These are phyloP conservation scores for Pelargonium citronellum DNA, from an alignment of 441 rosid species.

Conservation along the genomic window DNA sequence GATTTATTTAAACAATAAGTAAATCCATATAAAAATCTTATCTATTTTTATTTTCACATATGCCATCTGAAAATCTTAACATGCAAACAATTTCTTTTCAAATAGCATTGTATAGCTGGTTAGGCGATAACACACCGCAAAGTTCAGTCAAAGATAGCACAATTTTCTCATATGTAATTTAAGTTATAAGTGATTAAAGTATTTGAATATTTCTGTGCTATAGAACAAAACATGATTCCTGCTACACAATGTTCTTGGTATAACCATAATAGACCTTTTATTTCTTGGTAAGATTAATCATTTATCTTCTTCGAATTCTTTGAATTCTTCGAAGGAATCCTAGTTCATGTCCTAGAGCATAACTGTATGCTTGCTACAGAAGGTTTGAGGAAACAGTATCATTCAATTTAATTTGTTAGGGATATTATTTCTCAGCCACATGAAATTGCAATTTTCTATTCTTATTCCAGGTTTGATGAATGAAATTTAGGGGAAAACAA, in stretches of 20 bases:
- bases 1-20: slow-evolving; percentile 1
- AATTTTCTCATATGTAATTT: not conserved
- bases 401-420: not conserved
- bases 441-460: not conserved
- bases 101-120: not conserved
- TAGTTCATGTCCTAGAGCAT: not conserved
- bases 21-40: not conserved
- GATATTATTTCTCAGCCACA: not conserved
- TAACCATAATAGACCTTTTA: not conserved
- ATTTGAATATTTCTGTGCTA: not conserved
- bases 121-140: not conserved
- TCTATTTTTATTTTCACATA: not conserved
- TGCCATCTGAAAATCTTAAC: not conserved
- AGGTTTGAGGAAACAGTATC: not conserved
- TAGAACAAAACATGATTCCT: not conserved
- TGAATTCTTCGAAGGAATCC: not conserved
- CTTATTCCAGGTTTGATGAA: not conserved
- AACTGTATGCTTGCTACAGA: not conserved
- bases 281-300: not conserved
- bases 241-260: not conserved
- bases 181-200: not conserved
- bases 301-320: too few species aligned
- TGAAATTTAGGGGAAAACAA: not conserved
- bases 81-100: not conserved
- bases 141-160: not conserved